phyloP scores from a whole-genome alignment of 2,329 filamentous ascomycete genomes.

The Hortaea sp. region DNA sequence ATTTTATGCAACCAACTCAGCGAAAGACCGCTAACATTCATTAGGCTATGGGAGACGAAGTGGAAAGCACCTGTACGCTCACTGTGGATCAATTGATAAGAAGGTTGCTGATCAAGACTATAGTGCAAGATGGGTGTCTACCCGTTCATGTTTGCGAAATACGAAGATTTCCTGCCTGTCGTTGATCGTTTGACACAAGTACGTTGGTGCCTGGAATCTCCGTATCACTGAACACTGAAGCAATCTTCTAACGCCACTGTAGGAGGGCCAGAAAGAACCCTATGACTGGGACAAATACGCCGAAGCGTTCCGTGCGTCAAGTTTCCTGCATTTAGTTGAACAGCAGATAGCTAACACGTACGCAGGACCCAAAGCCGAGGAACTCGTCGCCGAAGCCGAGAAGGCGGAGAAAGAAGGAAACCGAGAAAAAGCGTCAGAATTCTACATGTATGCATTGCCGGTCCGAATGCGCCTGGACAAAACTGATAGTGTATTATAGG shows the following conservation, averaged over 20 bases:
- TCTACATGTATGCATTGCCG: constrained; percentile 43
- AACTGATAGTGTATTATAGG: constrained; percentile 11
- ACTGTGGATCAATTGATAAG: background rate
- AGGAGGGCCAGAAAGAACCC: constrained; percentile 54
- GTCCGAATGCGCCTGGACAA: background rate
- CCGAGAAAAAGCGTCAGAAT: constrained; percentile 44
- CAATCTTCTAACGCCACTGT: background rate
- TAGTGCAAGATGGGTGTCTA: constrained; percentile 43
- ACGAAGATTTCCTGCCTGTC: constrained; percentile 60
- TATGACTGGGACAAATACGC: constrained; percentile 56
- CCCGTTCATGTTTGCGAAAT: constrained; percentile 59
- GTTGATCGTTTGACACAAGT: constrained; percentile 53
- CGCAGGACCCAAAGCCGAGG: constrained; percentile 46
- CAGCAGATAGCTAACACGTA: background rate
- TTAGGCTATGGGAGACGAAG: constrained; percentile 57
- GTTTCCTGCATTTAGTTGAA: background rate
- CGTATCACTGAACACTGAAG: background rate
- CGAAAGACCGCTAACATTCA: background rate
- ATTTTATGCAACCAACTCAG: background rate
- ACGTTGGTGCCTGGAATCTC: background rate
- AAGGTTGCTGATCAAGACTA: background rate
- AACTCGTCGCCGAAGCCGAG: constrained; percentile 45
- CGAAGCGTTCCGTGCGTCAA: constrained; percentile 33
- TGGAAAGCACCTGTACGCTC: constrained; percentile 56
- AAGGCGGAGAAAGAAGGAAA: constrained; percentile 41